Evolutionary conservation across 805 yeast species (phyloP), one percentile per base, ranked within the genome.

Genomic region (Nakazawaea sp.): DNA sequence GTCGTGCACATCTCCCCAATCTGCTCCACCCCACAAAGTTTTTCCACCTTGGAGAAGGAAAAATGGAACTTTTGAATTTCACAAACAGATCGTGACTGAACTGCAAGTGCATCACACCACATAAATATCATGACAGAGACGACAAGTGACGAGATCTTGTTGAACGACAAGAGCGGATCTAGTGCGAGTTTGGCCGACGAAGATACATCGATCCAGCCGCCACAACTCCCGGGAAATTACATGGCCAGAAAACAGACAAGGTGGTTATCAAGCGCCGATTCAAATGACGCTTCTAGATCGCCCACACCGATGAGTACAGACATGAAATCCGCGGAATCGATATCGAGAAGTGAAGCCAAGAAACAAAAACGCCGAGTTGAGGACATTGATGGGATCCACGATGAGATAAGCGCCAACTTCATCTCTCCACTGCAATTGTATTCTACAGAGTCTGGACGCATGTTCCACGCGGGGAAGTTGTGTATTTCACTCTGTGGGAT

Each of bases 401-500:
- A 71, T 27, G 64, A 67, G 25, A 64, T 78, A 15, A 71, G 75
- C 27, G 72, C 78, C 18, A 68, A 71, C 44, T 80, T 81, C 50
- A 74, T 84, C 13, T 80, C 92, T 2, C 96, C 97, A 1, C 97
- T 95, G 0, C 98, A 90, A 59, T 64, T 89, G 31, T 90, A 90
- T 56, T 80, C 94, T 10, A 90, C 97, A 0, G 96, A 87, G 41
- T 77, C 89, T 0, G 98, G 98, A 0, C 73, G 87, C 45, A 67
- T 92, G 49, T 92, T 86, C 62, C 97, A 92, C 52, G 97, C 98
- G 4, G 98, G 98, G 3, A 84, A 86, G 50, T 78, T 92, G 30
- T 77, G 95, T 49, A 81, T 92, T 36, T 86, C 83, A 4, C 69
- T 92, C 47, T 90, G 85, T 4, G 98, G 98, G 0, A 67, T 89